These are phyloP conservation scores for Penicillium angulare DNA, from an alignment of 495 filamentous ascomycete species.

Conservation along the genomic window DNA sequence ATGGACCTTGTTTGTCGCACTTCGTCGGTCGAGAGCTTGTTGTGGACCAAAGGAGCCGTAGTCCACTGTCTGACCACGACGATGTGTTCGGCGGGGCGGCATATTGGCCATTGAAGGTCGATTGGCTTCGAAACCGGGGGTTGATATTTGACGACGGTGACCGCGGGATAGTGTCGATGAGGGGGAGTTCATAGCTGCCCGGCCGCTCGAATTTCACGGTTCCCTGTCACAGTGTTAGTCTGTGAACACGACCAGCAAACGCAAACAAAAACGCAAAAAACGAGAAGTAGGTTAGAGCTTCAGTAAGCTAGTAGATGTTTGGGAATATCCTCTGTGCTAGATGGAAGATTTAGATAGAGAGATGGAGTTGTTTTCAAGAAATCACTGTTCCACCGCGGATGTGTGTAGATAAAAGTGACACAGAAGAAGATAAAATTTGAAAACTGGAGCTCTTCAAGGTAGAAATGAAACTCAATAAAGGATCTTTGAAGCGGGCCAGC, in stretches of 20 bases:
- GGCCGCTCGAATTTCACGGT: constrained; percentile 23
- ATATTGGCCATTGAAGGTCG: constrained; percentile 14
- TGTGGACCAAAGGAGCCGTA: constrained; percentile 54
- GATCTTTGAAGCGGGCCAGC: constrained; percentile 22
- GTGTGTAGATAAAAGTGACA: constrained; percentile 5
- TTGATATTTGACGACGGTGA: constrained; percentile 83
- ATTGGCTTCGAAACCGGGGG: constrained; percentile 69
- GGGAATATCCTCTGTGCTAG: constrained; percentile 3
- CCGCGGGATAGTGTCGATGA: constrained; percentile 24
- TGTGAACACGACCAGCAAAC: constrained; percentile 30
- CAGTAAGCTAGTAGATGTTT: constrained; percentile 8
- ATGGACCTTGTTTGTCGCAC: constrained; percentile 25
- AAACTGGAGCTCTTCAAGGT: constrained; percentile 15
- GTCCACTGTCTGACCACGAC: constrained; percentile 79
- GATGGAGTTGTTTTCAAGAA: not conserved
- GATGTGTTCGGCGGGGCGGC: constrained; percentile 46
- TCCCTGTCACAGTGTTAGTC: constrained; percentile 41
- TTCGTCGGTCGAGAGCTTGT: constrained; percentile 17
- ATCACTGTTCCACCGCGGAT: not conserved
- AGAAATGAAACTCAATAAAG: constrained; percentile 30
- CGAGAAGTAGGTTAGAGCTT: constrained; percentile 25
- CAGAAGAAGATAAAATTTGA: constrained; percentile 4
- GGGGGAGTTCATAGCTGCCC: constrained; percentile 26
- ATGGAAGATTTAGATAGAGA: not conserved
- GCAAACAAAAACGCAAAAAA: constrained; percentile 19